Base-by-base conservation (phyloP, 1,139 yeast genomes). In the Pichia sp. region DNA sequence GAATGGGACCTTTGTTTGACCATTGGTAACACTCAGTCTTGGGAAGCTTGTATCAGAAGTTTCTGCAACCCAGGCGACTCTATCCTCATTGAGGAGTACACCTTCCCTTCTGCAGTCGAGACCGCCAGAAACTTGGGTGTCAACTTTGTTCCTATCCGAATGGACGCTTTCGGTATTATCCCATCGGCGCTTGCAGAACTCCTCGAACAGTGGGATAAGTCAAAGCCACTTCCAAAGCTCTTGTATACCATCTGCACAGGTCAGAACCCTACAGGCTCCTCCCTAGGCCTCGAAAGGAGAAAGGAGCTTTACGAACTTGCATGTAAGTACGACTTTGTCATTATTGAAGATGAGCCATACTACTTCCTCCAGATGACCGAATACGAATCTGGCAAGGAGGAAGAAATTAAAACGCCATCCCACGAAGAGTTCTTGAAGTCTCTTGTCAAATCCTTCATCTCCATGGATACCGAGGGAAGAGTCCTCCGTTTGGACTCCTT, bases 261-360 rank as follows among this genome's bases (percentile, higher is more conserved):
- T 55, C 97, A 90, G 75, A 90, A 90, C 77, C 97, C 97, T 57
- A 90, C 97, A 38, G 97, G 97, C 44, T 85, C 93, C 13, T 85
- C 87, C 47, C 74, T 90, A 63, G 75, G 85, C 53, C 72, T 67
- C 16, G 90, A 85, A 65, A 82, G 97, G 73, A 87, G 96, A 72
- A 70, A 74, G 61, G 80, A 76, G 51, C 78, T 90, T 59, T 90
- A 90, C 72, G 75, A 80, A 57, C 69, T 90, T 61, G 88, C 93
- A 31, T 83, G 82, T 65, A 82, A 87, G 72, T 84, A 89, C 70
- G 96, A 90, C 72, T 76, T 90, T 65, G 66, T 90, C 53, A 82
- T 90, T 62, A 73, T 90, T 52, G 97, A 90, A 74, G 97, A 90
- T 70, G 97, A 90, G 72, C 97, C 97, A 44, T 90, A 90, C 80